A percentile compares a stretch with the other conserved stretches of the same genome.
These are phyloP conservation scores for Alternaria tenuissima DNA, from an alignment of 2,329 filamentous ascomycete species.

Conservation along the genomic window DNA sequence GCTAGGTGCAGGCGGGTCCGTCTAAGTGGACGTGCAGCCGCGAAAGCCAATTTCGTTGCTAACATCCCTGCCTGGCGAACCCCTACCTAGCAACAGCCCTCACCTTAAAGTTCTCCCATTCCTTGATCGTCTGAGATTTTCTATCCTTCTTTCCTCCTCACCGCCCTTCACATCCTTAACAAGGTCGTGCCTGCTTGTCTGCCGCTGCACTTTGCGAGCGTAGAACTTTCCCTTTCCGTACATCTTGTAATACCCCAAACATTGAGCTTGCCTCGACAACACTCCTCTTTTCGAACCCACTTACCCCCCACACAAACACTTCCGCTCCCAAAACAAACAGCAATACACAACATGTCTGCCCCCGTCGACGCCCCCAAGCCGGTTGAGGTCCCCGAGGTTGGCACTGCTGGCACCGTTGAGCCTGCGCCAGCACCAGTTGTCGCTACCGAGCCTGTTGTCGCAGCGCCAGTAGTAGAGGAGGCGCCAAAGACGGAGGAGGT, in stretches of 20 bases:
- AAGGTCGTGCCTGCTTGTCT: conserved; percentile 41
- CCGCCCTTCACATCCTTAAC: conserved; percentile 36
- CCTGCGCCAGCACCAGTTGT: conserved; percentile 49
- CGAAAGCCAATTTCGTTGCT: conserved; percentile 44
- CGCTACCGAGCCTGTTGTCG: conserved; percentile 44
- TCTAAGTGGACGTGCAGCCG: conserved; percentile 42
- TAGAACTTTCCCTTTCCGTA: conserved; percentile 41
- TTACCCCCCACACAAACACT: conserved; percentile 3
- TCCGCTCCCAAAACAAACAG: conserved; percentile 12
- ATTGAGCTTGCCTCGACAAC: conserved; percentile 32
- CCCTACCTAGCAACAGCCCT: conserved; percentile 48
- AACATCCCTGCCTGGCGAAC: conserved; percentile 35
- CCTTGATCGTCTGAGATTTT: conserved; percentile 37
- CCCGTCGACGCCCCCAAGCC: conserved; percentile 75
- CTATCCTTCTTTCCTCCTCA: conserved; percentile 44
- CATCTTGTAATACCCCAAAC: conserved; percentile 46
- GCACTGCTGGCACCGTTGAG: conserved; percentile 45
- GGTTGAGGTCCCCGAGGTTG: conserved; percentile 58
- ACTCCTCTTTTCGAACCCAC: conserved; percentile 27
- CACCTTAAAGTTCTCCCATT: conserved; percentile 48
- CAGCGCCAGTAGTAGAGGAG: conserved; percentile 53
- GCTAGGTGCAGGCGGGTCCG: conserved; percentile 41
- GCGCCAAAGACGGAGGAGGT: conserved; percentile 55
- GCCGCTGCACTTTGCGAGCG: conserved; percentile 41
- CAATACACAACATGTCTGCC: conserved; percentile 65